Conservation (phyloP, 1,284 basidiomycete genomes). For the Pyrrhoderma noxium region DNA sequence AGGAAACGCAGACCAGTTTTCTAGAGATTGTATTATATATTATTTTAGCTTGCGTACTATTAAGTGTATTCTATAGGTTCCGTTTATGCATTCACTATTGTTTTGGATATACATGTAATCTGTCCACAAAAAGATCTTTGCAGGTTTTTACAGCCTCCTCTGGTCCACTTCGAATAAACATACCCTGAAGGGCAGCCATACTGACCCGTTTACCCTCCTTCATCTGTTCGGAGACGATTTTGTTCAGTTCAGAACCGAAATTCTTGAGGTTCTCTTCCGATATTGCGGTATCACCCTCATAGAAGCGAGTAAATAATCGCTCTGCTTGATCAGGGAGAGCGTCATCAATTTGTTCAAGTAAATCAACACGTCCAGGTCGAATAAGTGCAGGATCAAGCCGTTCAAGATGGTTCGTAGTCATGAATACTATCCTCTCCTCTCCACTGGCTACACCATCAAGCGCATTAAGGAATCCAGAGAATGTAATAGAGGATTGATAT, state of each 20-base stretch:
- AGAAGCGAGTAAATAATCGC: conserved; percentile 82
- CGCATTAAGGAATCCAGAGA: conserved; percentile 96
- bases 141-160: conserved; percentile 54
- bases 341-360: conserved; percentile 82
- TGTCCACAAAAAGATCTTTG: conserved; percentile 41
- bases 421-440: conserved; percentile 96
- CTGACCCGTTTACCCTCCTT: conserved; percentile 58
- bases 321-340: conserved; percentile 79
- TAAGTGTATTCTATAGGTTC: conserved; percentile 1
- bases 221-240: conserved; percentile 47
- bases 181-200: conserved; percentile 91
- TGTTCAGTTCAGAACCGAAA: conserved; percentile 44
- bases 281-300: conserved; percentile 39
- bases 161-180: conserved; percentile 77
- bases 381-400: conserved; percentile 87
- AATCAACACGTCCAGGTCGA: conserved; percentile 89
- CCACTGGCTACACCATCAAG: conserved; percentile 96
- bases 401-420: conserved; percentile 96
- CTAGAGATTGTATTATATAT: conserved; percentile 29
- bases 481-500: conserved; percentile 92
- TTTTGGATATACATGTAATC: conserved; percentile 15
- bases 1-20: conserved; percentile 65
- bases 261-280: conserved; percentile 36
- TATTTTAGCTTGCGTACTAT: conserved; percentile 4
- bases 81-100: conserved; percentile 7